A percentile compares a stretch with the other conserved stretches of the same genome.
Conservation (phyloP, 2,329 filamentous ascomycete genomes). For the Calonectria pseudoturangicola region DNA sequence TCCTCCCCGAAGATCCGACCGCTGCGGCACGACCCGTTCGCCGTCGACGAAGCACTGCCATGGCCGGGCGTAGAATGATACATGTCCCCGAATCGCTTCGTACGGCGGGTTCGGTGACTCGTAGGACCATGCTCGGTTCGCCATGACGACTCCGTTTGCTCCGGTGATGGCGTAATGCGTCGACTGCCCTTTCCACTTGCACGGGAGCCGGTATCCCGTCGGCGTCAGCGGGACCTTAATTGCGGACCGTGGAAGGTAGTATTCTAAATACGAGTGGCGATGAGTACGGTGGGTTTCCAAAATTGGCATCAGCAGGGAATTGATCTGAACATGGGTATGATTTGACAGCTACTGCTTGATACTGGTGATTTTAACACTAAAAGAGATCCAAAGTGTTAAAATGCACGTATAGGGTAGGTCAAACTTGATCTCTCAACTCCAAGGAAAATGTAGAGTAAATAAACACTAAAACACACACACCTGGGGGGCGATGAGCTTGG, state of each 20-base stretch:
- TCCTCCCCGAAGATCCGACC: constrained; percentile 76
- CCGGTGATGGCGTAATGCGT: constrained; percentile 73
- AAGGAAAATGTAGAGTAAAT: not conserved
- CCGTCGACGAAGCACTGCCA: constrained; percentile 79
- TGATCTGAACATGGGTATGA: not conserved
- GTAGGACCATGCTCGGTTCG: constrained; percentile 76
- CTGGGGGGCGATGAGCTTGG: constrained; percentile 3
- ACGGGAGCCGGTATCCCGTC: constrained; percentile 68
- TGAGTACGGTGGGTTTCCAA: constrained; percentile 15
- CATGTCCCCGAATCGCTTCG: constrained; percentile 70
- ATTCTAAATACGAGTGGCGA: constrained; percentile 62
- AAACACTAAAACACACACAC: not conserved
- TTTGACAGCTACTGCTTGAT: not conserved
- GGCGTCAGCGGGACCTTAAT: constrained; percentile 68
- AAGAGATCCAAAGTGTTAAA: not conserved
- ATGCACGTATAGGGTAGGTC: not conserved
- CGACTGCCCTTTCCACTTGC: constrained; percentile 77
- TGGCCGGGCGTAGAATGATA: constrained; percentile 77
- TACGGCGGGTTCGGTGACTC: constrained; percentile 71
- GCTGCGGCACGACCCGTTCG: constrained; percentile 75
- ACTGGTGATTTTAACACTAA: not conserved
- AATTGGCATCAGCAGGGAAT: constrained; percentile 17
- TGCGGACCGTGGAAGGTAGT: constrained; percentile 74
- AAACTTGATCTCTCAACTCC: not conserved
- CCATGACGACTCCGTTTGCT: constrained; percentile 63